Evolutionary conservation across 2,329 filamentous ascomycete genomes (phyloP).

Genomic region (Penicillium sp.): DNA sequence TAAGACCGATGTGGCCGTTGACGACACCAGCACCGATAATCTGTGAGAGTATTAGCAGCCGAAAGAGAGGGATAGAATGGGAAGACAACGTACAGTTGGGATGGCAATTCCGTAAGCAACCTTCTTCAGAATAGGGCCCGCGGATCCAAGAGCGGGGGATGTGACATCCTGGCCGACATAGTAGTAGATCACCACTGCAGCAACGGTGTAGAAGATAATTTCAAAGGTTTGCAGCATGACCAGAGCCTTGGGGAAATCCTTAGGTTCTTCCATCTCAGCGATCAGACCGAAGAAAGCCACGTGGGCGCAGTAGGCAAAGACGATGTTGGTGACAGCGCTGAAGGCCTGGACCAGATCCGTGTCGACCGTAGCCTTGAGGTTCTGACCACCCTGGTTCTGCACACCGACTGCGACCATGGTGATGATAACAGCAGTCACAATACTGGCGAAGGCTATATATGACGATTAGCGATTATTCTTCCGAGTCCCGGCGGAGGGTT

Average conservation of each 20-base stretch:
- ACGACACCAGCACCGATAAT: constrained; percentile 71
- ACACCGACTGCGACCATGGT: constrained; percentile 67
- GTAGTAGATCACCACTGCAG: constrained; percentile 68
- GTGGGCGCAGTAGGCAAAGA: constrained; percentile 69
- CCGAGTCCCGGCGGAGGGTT: no score
- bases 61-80: neutral
- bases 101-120: constrained; percentile 67
- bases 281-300: constrained; percentile 69
- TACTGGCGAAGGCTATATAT: constrained; percentile 58
- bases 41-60: constrained; percentile 14
- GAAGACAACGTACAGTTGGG: constrained; percentile 51
- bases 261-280: constrained; percentile 61
- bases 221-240: constrained; percentile 60
- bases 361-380: constrained; percentile 40
- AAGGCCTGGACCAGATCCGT: constrained; percentile 56
- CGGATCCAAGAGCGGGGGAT: constrained; percentile 66
- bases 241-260: constrained; percentile 63
- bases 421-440: constrained; percentile 63
- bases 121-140: constrained; percentile 57
- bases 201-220: constrained; percentile 62
- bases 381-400: constrained; percentile 40
- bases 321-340: constrained; percentile 65
- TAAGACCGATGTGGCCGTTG: constrained; percentile 64
- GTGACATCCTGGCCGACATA: constrained; percentile 62
- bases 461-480: neutral